Evolutionary conservation across 495 filamentous ascomycete genomes (phyloP).

Genomic region (Aspergillus hancockii): DNA sequence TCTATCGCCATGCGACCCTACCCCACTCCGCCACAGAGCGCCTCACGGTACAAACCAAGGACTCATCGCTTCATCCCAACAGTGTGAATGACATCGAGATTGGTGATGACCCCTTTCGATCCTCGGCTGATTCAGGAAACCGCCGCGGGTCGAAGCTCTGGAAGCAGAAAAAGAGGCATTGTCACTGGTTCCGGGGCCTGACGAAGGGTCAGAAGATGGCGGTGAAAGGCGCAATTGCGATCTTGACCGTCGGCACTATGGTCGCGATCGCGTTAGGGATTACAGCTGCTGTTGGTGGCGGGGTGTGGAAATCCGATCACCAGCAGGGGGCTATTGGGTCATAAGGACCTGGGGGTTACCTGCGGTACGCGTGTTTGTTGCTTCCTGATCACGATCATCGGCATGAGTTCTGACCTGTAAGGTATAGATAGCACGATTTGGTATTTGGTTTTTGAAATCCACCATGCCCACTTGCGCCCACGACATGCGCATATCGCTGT

Average conservation of each 20-base stretch:
- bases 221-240: constrained; percentile 54
- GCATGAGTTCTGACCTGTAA: too few species aligned
- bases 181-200: constrained; percentile 40
- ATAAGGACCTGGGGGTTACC: not conserved
- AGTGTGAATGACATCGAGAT: constrained; percentile 34
- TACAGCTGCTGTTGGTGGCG: constrained; percentile 59
- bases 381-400: too few species aligned
- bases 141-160: constrained; percentile 45
- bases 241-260: constrained; percentile 58
- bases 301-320: constrained; percentile 50
- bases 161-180: constrained; percentile 32
- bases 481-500: too few species aligned
- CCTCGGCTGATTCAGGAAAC: constrained; percentile 12
- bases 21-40: constrained; percentile 41
- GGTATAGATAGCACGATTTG: too few species aligned
- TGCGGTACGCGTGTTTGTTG: too few species aligned
- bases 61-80: constrained; percentile 19
- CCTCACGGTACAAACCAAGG: constrained; percentile 40
- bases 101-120: not conserved
- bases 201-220: constrained; percentile 51
- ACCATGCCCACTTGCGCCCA: too few species aligned
- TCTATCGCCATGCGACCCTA: constrained; percentile 57
- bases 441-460: too few species aligned
- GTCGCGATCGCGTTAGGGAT: constrained; percentile 65
- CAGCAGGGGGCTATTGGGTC: constrained; percentile 26